Conservation (phyloP, 352 stramenopile species). For the Aphanomyces euteiches region DNA sequence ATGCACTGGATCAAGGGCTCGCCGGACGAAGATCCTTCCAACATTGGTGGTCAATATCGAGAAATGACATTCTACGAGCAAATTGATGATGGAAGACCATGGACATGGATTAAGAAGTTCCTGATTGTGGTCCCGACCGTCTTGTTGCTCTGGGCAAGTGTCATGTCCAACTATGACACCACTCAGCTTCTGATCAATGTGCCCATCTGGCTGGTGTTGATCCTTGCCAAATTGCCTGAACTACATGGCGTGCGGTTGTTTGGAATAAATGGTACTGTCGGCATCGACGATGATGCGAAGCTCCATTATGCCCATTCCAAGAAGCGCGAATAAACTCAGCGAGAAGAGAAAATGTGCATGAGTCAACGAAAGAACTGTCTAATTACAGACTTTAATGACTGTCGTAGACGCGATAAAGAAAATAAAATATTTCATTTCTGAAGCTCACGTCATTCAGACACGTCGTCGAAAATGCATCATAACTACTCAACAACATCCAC, state of each 20-base stretch:
- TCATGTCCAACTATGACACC: constrained; percentile 88
- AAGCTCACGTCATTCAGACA: too few species aligned
- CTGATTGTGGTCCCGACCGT: constrained; percentile 92
- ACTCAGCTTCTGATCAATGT: constrained; percentile 88
- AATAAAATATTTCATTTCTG: too few species aligned
- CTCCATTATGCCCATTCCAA: constrained; percentile 29
- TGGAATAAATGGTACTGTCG: constrained; percentile 94
- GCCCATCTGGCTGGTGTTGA: constrained; percentile 85
- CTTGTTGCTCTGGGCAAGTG: constrained; percentile 78
- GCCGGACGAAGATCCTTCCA: constrained; percentile 80
- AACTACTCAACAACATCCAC: constrained; percentile 68
- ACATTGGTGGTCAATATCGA: constrained; percentile 87
- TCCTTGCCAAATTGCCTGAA: constrained; percentile 90
- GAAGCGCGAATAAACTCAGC: constrained; percentile 1
- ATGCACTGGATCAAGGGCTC: constrained; percentile 96
- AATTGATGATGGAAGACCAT: constrained; percentile 88
- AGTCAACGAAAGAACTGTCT: background rate
- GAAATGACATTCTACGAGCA: constrained; percentile 96
- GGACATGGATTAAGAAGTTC: constrained; percentile 92
- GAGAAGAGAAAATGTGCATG: background rate
- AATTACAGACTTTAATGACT: background rate
- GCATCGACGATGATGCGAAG: constrained; percentile 86
- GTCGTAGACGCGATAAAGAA: too few species aligned
- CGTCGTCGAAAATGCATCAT: background rate
- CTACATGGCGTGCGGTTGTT: constrained; percentile 94